Evolutionary conservation across 2,329 filamentous ascomycete species (phyloP).

Genomic region (Diplodia scrobiculata): DNA sequence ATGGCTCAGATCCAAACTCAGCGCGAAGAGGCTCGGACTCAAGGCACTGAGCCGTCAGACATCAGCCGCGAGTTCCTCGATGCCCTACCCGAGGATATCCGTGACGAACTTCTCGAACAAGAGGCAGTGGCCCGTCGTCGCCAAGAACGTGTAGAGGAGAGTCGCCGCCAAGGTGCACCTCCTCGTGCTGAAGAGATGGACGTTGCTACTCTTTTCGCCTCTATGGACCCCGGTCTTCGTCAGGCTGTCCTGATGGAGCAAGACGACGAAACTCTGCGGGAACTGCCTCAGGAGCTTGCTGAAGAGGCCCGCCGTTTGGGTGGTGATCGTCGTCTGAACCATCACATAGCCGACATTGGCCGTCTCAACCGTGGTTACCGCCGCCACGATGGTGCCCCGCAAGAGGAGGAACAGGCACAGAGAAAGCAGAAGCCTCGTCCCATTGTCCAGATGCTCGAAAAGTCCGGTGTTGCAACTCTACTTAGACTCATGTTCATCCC

Average conservation of each 20-base stretch:
- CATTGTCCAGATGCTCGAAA: constrained; percentile 95
- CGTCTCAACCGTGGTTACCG: constrained; percentile 35
- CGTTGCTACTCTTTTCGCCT: constrained; percentile 86
- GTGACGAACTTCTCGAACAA: constrained; percentile 85
- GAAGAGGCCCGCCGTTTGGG: constrained; percentile 78
- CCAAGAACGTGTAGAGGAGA: constrained; percentile 78
- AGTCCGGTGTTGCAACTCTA: constrained; percentile 90
- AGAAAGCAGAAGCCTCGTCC: constrained; percentile 74
- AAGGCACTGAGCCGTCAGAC: constrained; percentile 73
- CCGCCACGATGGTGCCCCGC: constrained; percentile 34
- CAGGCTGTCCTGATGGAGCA: constrained; percentile 89
- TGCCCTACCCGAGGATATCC: constrained; percentile 85
- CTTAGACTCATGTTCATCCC: constrained; percentile 98
- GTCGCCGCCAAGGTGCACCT: constrained; percentile 59
- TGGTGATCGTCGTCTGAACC: constrained; percentile 57
- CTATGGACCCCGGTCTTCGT: constrained; percentile 79
- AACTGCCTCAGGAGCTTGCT: constrained; percentile 80
- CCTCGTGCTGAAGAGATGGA: constrained; percentile 80
- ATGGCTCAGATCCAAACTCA: constrained; percentile 84
- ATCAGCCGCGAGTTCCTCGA: constrained; percentile 94
- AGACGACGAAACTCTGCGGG: constrained; percentile 81
- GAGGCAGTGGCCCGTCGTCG: constrained; percentile 87
- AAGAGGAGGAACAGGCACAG: constrained; percentile 52
- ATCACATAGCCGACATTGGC: constrained; percentile 46
- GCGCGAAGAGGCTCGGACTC: constrained; percentile 67